Conservation (phyloP, 768 basidiomycete genomes). For the Candolleomyces efflorescens region DNA sequence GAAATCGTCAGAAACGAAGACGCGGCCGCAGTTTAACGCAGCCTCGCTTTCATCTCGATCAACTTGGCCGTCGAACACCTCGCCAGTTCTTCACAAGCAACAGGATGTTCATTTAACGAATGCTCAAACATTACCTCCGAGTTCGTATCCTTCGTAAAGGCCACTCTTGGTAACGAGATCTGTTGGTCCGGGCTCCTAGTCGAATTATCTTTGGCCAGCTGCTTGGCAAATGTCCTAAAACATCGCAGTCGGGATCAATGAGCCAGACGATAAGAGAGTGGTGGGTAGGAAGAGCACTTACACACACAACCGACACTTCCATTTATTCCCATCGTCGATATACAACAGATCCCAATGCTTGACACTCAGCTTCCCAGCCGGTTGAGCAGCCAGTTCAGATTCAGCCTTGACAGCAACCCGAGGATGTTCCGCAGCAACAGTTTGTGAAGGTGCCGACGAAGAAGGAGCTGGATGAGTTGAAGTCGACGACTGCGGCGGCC, state of each 20-base stretch:
- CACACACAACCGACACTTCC: constrained; percentile 4
- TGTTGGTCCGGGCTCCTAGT: background rate
- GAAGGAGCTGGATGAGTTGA: no score
- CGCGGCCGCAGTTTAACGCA: background rate
- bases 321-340: background rate
- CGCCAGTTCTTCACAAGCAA: constrained; percentile 2
- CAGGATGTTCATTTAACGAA: constrained; percentile 2
- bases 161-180: background rate
- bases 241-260: no score
- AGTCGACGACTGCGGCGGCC: no score
- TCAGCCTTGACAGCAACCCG: background rate
- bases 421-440: background rate
- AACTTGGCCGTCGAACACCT: constrained; percentile 1
- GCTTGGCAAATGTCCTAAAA: background rate
- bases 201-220: background rate
- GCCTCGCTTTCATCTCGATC: constrained; percentile 6
- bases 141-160: constrained; percentile 1
- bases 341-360: constrained; percentile 5
- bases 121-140: constrained; percentile 1
- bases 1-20: background rate
- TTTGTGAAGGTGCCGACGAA: no score
- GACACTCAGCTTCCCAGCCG: background rate
- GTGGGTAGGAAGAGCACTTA: constrained; percentile 3
- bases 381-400: background rate
- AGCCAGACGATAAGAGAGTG: no score